Percentiles rank a stretch among this genome's conserved stretches.
phyloP scores from a whole-genome alignment of 1,284 basidiomycete genomes.

The Exobasidium cylindrosporum region DNA sequence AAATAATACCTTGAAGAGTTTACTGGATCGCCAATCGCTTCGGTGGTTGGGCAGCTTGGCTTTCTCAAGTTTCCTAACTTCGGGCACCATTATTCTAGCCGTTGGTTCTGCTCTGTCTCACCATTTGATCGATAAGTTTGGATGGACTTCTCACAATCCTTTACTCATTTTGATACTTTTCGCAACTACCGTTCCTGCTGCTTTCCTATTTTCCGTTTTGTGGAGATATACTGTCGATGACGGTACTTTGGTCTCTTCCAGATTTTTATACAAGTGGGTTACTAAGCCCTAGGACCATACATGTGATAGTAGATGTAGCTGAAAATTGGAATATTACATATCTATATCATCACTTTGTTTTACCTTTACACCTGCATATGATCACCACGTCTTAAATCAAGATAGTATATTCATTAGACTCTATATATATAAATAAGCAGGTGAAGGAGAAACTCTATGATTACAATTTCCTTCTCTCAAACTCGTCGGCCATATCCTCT shows the following conservation, averaged over 20 bases:
- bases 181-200: background rate
- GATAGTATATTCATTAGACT: no score
- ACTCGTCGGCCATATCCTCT: slow-evolving; percentile 31
- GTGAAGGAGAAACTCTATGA: background rate
- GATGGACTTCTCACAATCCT: background rate
- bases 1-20: background rate
- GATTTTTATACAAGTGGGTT: background rate
- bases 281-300: background rate
- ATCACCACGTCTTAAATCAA: no score
- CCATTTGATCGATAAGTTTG: background rate
- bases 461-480: background rate
- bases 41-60: background rate
- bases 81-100: background rate
- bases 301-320: no score
- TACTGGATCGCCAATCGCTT: background rate
- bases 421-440: no score
- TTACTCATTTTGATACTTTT: background rate
- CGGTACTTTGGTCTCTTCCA: background rate
- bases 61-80: background rate
- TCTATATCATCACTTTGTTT: no score
- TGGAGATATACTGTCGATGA: background rate
- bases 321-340: no score
- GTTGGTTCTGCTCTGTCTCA: background rate
- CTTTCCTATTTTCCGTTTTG: background rate
- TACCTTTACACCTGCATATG: no score